A percentile compares a stretch with the other conserved stretches of the same genome.
phyloP scores from a whole-genome alignment of 225 moss, liverwort and hornwort genomes.

The Pseudisothecium myosuroides region DNA sequence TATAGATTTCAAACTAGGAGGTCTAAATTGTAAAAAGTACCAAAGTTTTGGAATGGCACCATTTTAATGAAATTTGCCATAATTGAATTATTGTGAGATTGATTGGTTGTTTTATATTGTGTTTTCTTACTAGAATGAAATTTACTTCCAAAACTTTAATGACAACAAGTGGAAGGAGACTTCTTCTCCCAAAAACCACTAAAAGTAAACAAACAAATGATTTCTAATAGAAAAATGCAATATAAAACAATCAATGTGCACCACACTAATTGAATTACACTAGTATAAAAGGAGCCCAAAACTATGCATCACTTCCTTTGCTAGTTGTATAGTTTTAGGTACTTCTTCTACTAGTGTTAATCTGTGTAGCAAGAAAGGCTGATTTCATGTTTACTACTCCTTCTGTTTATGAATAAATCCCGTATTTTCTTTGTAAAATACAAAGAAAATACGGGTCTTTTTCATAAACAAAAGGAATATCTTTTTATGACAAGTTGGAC shows the following conservation, averaged over 20 bases:
- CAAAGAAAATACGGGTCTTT: too few species aligned
- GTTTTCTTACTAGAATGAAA: not conserved
- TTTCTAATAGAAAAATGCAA: not conserved
- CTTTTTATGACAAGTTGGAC: not conserved
- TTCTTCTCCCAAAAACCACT: not conserved
- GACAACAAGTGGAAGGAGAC: not conserved
- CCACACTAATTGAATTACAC: not conserved
- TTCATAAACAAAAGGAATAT: too few species aligned
- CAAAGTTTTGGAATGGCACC: too few species aligned
- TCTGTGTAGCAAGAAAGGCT: not conserved
- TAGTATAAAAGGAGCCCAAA: fast-evolving
- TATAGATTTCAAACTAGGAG: too few species aligned
- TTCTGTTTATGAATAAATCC: too few species aligned
- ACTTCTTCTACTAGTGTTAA: not conserved
- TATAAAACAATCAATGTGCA: not conserved
- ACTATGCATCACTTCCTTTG: not conserved
- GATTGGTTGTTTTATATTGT: fast-evolving
- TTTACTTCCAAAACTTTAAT: not conserved
- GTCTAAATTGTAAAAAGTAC: too few species aligned
- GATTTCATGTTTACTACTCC: too few species aligned
- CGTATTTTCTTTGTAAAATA: too few species aligned
- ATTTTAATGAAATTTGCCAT: too few species aligned
- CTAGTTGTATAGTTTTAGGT: fast-evolving
- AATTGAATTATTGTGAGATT: not conserved
- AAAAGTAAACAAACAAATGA: not conserved